phyloP scores from a whole-genome alignment of 306 rosid genomes.

The Luffa aegyptiaca region DNA sequence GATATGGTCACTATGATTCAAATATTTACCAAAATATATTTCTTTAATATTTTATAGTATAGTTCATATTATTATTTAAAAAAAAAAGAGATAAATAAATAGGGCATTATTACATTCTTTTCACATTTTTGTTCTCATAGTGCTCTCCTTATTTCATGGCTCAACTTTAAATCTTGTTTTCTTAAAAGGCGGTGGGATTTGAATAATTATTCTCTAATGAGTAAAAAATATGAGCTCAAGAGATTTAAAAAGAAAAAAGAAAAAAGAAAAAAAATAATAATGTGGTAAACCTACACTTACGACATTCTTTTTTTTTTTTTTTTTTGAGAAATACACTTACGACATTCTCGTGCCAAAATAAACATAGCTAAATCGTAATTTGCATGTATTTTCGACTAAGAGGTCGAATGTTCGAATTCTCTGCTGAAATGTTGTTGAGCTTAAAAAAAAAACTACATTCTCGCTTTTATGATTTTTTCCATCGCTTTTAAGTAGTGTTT shows the following conservation, averaged over 20 bases:
- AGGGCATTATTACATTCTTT: neutral
- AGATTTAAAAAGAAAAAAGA: too few relatives aligned
- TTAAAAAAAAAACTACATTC: neutral
- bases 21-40: neutral
- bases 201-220: neutral
- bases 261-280: neutral
- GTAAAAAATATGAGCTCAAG: too few relatives aligned
- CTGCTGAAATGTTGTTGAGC: too few relatives aligned
- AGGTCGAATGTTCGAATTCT: too few relatives aligned
- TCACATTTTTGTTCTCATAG: neutral
- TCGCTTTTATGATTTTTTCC: neutral
- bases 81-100: neutral
- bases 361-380: too few relatives aligned
- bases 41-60: neutral
- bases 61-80: neutral
- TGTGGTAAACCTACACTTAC: neutral
- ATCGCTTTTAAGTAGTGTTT: too few relatives aligned
- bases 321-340: too few relatives aligned
- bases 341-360: too few relatives aligned
- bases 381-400: too few relatives aligned
- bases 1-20: neutral
- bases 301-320: too few relatives aligned
- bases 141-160: neutral
- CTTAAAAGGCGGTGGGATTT: neutral
- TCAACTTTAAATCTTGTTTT: neutral